Evolutionary conservation across 345 rosid species (phyloP), one percentile per base, ranked within the genome.

Genomic region (Stellera chamaejasme): DNA sequence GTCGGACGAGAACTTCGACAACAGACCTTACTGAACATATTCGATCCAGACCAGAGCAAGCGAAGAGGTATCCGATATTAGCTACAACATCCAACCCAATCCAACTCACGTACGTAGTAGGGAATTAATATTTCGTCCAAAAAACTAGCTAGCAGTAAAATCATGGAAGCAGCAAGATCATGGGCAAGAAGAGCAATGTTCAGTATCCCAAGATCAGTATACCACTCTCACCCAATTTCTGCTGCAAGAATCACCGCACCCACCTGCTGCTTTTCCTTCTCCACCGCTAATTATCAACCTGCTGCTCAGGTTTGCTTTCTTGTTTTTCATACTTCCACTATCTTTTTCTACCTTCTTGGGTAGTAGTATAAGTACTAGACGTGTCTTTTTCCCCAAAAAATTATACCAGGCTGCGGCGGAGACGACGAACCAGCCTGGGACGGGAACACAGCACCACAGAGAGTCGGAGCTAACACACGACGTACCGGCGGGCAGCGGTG

Each of bases 161-260:
- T 28, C 41, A 60, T 61, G 74, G 64, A 68, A 65, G 74, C 63
- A 27, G 49, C 62, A n/a, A n/a, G n/a, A 6, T 57, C 62, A 42
- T 50, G 56, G 66, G 66, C 67, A 41, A 78, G 52, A 55, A 59
- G 43, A 59, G 52, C 62, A 13, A n/a, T 48, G 46, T 43, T 55
- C 42, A 68, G 44, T 56, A 13, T 65, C 50, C 54, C 68, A 2
- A 69, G 43, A 43, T 53, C 59, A 47, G 63, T 55, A 27, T 47
- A 60, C 10, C 62, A 19, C 6, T 42, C 14, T 66, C 47, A 15
- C 60, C 45, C 64, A 27, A 43, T 28, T 28, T 57, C 64, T 48
- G 32, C 60, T 32, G 41, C 25, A 39, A 52, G 28, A 52, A n/a
- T 65, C 41, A 53, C 63, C 10, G 43, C 25, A 27, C 50, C 64